These are phyloP conservation scores for Candida coquimbonensis DNA, from an alignment of 805 yeast species.

Conservation along the genomic window DNA sequence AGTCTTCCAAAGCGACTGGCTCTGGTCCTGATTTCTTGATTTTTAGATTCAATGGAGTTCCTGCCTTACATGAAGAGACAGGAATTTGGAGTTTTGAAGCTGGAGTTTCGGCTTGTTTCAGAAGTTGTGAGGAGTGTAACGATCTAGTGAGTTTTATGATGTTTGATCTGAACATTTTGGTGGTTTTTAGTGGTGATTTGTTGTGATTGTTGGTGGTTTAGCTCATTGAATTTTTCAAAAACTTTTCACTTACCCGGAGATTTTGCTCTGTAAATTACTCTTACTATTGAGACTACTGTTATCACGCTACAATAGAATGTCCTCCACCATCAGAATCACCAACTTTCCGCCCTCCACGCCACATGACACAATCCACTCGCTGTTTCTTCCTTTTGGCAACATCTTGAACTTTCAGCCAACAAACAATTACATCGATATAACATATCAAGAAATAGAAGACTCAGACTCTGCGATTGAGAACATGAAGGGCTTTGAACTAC, in stretches of 20 bases:
- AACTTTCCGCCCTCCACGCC: slow-evolving; percentile 13
- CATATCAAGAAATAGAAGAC: slow-evolving; percentile 20
- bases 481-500: slow-evolving; percentile 17
- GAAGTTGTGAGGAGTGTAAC: background rate
- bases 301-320: background rate
- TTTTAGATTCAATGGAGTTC: slow-evolving; percentile 67
- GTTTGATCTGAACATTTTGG: slow-evolving; percentile 2
- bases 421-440: slow-evolving; percentile 13
- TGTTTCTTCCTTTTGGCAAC: slow-evolving; percentile 21
- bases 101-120: slow-evolving; percentile 7
- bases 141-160: background rate
- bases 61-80: slow-evolving; percentile 53
- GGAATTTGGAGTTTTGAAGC: background rate
- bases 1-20: slow-evolving; percentile 80
- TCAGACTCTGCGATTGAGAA: slow-evolving; percentile 19
- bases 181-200: background rate
- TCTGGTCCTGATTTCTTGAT: slow-evolving; percentile 78
- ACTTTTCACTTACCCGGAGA: background rate
- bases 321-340: slow-evolving; percentile 4
- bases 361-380: slow-evolving; percentile 8
- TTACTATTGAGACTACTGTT: too few relatives aligned
- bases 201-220: background rate
- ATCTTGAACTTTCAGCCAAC: slow-evolving; percentile 7
- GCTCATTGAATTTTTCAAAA: background rate
- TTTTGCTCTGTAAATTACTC: background rate